phyloP scores from a whole-genome alignment of 148 eudicot species.

The Rhododendron mucronatum region DNA sequence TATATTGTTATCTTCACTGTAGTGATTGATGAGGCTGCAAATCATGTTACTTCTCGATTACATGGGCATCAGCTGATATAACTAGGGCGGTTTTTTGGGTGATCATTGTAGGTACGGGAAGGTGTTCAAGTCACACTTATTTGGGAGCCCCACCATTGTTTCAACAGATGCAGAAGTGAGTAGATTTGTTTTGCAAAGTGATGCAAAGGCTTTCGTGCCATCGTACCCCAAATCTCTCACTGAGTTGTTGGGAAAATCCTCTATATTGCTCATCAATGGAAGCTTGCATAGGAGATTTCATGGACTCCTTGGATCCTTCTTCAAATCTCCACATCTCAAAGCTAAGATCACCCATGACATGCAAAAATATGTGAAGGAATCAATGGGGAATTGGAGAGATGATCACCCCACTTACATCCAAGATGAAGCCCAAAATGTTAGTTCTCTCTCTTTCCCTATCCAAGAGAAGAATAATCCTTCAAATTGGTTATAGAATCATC shows the following conservation, averaged over 20 bases:
- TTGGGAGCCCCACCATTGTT: slow-evolving; percentile 73
- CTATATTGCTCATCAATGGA: slow-evolving; percentile 74
- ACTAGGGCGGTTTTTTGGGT: neutral
- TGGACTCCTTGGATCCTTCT: slow-evolving; percentile 74
- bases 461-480: neutral
- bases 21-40: neutral
- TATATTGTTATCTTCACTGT: neutral
- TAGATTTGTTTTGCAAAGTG: slow-evolving; percentile 65
- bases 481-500: neutral
- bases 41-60: neutral
- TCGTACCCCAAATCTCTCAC: slow-evolving; percentile 89
- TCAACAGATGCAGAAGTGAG: slow-evolving; percentile 93
- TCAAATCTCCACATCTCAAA: slow-evolving; percentile 70
- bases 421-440: slow-evolving; percentile 66
- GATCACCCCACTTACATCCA: slow-evolving; percentile 57
- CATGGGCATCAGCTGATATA: neutral
- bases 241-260: slow-evolving; percentile 75
- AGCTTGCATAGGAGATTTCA: slow-evolving; percentile 74
- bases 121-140: slow-evolving; percentile 84
- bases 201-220: slow-evolving; percentile 66
- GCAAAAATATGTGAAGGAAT: slow-evolving; percentile 40
- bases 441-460: neutral
- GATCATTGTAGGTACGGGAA: slow-evolving; percentile 59
- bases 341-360: slow-evolving; percentile 66
- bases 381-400: slow-evolving; percentile 57